Conservation (phyloP, 495 filamentous ascomycete genomes). For the Arthonia radiata region DNA sequence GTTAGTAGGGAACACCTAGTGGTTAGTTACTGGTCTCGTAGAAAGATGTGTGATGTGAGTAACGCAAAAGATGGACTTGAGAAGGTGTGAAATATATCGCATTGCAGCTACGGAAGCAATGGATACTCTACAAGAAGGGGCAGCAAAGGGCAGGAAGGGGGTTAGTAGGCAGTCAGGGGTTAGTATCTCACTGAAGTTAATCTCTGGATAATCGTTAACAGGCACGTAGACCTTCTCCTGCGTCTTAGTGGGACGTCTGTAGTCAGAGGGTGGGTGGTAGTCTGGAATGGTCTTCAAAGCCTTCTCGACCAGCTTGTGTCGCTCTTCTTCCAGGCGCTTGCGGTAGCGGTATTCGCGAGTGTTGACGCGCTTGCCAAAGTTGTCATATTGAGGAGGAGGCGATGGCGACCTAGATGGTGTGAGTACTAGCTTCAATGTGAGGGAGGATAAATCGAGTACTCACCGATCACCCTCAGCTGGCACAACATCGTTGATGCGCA, state of each 20-base stretch:
- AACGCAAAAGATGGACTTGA: slow-evolving; percentile 12
- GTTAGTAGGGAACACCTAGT: slow-evolving; percentile 60
- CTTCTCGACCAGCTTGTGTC: slow-evolving; percentile 91
- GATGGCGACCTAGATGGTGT: slow-evolving; percentile 54
- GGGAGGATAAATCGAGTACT: slow-evolving; percentile 9
- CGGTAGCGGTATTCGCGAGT: slow-evolving; percentile 93
- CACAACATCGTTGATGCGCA: slow-evolving; percentile 93
- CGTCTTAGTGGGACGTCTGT: slow-evolving; percentile 93
- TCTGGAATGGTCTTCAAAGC: slow-evolving; percentile 97
- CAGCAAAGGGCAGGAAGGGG: slow-evolving; percentile 5
- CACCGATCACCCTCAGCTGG: slow-evolving; percentile 86
- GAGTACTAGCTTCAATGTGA: neutral
- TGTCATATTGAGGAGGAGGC: slow-evolving; percentile 91
- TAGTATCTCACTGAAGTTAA: slow-evolving; percentile 99
- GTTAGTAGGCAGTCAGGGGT: slow-evolving; percentile 50
- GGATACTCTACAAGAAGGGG: slow-evolving; percentile 6
- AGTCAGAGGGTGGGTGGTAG: slow-evolving; percentile 92
- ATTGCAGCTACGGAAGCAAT: slow-evolving; percentile 11
- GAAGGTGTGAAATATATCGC: too few species aligned
- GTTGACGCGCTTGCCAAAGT: slow-evolving; percentile 94
- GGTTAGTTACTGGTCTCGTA: slow-evolving; percentile 49
- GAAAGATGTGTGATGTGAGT: slow-evolving; percentile 10
- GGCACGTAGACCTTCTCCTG: slow-evolving; percentile 99
- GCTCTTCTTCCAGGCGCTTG: slow-evolving; percentile 92
- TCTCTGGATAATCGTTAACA: slow-evolving; percentile 99